Evolutionary conservation across 768 basidiomycete genomes (phyloP).

Genomic region (Collybia mongolica): DNA sequence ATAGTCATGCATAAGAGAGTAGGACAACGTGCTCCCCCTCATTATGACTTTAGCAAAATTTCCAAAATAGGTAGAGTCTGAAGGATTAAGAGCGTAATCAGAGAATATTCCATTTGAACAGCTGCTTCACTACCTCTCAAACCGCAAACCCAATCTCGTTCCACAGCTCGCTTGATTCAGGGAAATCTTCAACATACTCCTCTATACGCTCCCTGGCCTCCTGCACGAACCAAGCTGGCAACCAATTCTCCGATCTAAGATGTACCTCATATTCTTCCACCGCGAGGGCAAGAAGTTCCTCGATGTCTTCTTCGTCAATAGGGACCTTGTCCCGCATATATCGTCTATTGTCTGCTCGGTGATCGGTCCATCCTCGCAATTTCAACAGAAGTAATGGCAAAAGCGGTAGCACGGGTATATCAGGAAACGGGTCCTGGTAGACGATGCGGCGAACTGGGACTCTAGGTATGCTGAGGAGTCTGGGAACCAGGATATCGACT

Average conservation of each 20-base stretch:
- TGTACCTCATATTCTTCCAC: slow-evolving; percentile 19
- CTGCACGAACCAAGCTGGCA: slow-evolving; percentile 25
- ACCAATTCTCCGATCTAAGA: slow-evolving; percentile 23
- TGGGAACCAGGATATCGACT: slow-evolving; percentile 38
- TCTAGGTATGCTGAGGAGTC: slow-evolving; percentile 32
- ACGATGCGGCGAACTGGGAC: slow-evolving; percentile 22
- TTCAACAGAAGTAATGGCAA: slow-evolving; percentile 38
- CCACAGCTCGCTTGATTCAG: slow-evolving; percentile 4
- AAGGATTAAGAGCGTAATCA: no score
- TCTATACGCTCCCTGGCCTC: slow-evolving; percentile 22
- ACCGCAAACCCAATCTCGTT: slow-evolving; percentile 8
- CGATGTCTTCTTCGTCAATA: slow-evolving; percentile 40
- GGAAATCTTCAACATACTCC: slow-evolving; percentile 16
- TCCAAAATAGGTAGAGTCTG: no score
- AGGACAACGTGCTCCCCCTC: no score
- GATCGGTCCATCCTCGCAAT: slow-evolving; percentile 41
- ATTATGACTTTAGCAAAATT: no score
- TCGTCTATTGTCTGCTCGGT: slow-evolving; percentile 24
- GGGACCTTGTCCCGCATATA: slow-evolving; percentile 35
- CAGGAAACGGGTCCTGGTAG: slow-evolving; percentile 14
- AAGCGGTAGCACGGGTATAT: slow-evolving; percentile 38
- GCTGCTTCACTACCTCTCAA: no score
- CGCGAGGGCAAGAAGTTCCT: slow-evolving; percentile 37
- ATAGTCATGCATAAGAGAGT: no score
- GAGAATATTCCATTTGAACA: no score